Base-by-base conservation (phyloP, 805 yeast genomes). In the Kazachstania psychrophila region DNA sequence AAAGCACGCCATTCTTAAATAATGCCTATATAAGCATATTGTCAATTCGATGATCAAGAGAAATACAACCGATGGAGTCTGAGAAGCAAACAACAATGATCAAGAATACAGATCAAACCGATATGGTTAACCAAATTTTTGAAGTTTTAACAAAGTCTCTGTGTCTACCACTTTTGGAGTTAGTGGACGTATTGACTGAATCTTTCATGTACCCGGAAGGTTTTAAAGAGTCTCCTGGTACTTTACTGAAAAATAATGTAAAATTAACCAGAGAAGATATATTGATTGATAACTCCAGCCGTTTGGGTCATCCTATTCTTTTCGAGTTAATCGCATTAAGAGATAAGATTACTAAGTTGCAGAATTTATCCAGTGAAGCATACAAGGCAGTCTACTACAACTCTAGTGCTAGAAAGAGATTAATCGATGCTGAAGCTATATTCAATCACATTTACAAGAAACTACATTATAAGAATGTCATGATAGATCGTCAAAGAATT, bases 121-220 rank as follows among this genome's bases (percentile, higher is more conserved):
- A 10, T 12, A 29, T 28, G 24, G 24, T 31, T 11, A 28, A 20
- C n/a, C 19, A 31, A 14, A 28, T 17, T 5, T 23, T 32, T 22
- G 12, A 16, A 19, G n/a, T 8, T n/a, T 6, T 31, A 5, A 23
- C 18, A 10, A 14, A 26, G n/a, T 24, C 34, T 4, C 5, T 30
- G 16, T 1, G 28, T 2, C 14, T 3, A 6, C 38, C 41, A 9
- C 25, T 24, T 15, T 41, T 35, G 19, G 37, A 32, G 15, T 25
- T 52, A 27, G 43, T 44, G 8, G 57, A 54, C 24, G 36, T 36
- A 3, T 24, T 54, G 16, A 37, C 53, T 7, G 60, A 56, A 31
- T 30, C 39, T 10, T 42, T 54, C 25, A 54, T 56, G 57, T 54
- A 52, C 32, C 58, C 59, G n/a, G 27, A 42, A 18, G 45, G 43